Percentiles rank a stretch among this genome's conserved stretches.
phyloP scores from a whole-genome alignment of 1,284 basidiomycete species.

The Papiliotrema flavescens region DNA sequence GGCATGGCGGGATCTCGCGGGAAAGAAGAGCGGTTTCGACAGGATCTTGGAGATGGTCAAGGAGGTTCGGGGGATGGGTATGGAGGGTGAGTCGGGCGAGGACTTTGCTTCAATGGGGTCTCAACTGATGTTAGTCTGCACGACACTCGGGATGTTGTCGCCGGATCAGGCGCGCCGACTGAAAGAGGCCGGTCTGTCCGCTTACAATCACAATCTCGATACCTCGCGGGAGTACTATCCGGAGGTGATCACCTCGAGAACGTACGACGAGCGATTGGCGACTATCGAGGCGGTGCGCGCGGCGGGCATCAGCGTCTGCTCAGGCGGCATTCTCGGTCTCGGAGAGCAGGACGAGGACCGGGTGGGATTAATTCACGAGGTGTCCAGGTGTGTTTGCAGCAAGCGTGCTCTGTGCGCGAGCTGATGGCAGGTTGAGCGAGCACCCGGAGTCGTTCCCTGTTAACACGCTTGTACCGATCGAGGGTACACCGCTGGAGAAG shows the following conservation, averaged over 20 bases:
- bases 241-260: slow-evolving; percentile 88
- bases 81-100: slow-evolving; percentile 57
- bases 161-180: slow-evolving; percentile 89
- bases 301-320: slow-evolving; percentile 96
- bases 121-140: slow-evolving; percentile 64
- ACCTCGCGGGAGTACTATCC: slow-evolving; percentile 97
- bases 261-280: slow-evolving; percentile 87
- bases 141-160: slow-evolving; percentile 93
- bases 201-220: slow-evolving; percentile 97
- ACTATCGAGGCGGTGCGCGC: slow-evolving; percentile 88
- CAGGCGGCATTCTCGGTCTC: slow-evolving; percentile 91
- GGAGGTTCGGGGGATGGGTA: slow-evolving; percentile 78
- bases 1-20: slow-evolving; percentile 95
- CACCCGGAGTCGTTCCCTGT: slow-evolving; percentile 98
- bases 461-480: slow-evolving; percentile 75
- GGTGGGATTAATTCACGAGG: slow-evolving; percentile 91
- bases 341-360: slow-evolving; percentile 89
- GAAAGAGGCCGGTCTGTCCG: slow-evolving; percentile 93
- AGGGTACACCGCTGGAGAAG: slow-evolving; percentile 57
- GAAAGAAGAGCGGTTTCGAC: slow-evolving; percentile 91
- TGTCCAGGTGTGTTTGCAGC: slow-evolving; percentile 64
- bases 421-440: slow-evolving; percentile 69
- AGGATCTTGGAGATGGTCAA: slow-evolving; percentile 88
- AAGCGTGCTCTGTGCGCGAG: background rate
- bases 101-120: background rate